Conservation (phyloP, 179 eudicot species). For the Gypsophila paniculata region DNA sequence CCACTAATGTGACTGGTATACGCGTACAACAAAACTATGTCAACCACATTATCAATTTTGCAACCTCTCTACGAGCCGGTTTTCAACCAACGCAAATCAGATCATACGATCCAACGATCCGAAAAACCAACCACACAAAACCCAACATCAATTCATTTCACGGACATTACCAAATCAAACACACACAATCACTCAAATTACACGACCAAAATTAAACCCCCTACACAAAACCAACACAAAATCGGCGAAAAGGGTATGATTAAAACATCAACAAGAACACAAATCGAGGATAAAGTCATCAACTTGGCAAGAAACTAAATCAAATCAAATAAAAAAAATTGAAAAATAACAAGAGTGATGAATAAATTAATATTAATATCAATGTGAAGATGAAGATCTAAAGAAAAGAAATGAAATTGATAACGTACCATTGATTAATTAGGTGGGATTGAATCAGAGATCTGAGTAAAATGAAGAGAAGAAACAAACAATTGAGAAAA, state of each 20-base stretch:
- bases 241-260: constrained; percentile 7
- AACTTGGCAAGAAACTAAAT: background rate
- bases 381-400: constrained; percentile 1
- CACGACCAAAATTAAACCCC: background rate
- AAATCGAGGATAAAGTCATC: constrained; percentile 1
- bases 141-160: background rate
- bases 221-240: background rate
- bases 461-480: constrained; percentile 12
- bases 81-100: background rate
- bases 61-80: background rate
- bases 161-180: background rate
- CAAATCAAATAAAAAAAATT: background rate
- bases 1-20: no score
- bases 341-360: background rate
- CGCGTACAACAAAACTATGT: background rate
- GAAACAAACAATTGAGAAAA: constrained; percentile 3
- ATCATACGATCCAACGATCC: background rate
- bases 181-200: background rate
- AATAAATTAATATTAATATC: background rate
- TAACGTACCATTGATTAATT: constrained; percentile 7
- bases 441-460: background rate
- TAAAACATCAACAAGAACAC: background rate
- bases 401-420: background rate
- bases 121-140: background rate
- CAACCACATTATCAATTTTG: background rate